phyloP scores from a whole-genome alignment of 805 yeast species.

The Yarrowia sp. region DNA sequence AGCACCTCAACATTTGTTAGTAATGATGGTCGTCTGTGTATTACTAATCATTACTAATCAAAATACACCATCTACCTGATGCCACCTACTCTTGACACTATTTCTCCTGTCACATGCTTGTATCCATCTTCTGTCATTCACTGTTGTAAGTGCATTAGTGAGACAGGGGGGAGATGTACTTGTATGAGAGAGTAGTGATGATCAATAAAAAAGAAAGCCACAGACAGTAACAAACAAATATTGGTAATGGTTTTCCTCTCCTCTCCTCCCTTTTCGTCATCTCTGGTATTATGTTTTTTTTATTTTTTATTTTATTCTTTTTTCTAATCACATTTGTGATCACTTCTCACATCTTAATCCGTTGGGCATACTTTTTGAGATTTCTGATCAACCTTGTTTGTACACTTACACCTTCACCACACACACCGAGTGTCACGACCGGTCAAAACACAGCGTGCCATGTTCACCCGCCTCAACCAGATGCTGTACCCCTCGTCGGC shows the following conservation, averaged over 20 bases:
- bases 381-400: slow-evolving; percentile 33
- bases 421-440: slow-evolving; percentile 23
- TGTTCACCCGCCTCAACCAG: slow-evolving; percentile 34
- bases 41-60: no score
- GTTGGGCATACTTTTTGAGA: slow-evolving; percentile 18
- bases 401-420: slow-evolving; percentile 21
- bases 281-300: no score
- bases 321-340: no score
- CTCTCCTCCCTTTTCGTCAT: no score
- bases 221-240: no score
- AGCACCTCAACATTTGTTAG: no score
- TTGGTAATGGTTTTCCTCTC: no score
- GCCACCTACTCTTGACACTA: neutral
- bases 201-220: no score
- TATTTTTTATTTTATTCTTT: no score
- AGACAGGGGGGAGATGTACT: slow-evolving; percentile 1
- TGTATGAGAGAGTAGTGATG: neutral
- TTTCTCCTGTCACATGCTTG: neutral
- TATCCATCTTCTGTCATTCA: neutral
- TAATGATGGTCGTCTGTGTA: no score
- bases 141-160: slow-evolving; percentile 13
- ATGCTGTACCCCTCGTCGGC: slow-evolving; percentile 38
- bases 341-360: no score
- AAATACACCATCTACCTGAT: no score
- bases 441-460: neutral